Conservation (phyloP, 305 asterid species). For the Euphrasia arctica region DNA sequence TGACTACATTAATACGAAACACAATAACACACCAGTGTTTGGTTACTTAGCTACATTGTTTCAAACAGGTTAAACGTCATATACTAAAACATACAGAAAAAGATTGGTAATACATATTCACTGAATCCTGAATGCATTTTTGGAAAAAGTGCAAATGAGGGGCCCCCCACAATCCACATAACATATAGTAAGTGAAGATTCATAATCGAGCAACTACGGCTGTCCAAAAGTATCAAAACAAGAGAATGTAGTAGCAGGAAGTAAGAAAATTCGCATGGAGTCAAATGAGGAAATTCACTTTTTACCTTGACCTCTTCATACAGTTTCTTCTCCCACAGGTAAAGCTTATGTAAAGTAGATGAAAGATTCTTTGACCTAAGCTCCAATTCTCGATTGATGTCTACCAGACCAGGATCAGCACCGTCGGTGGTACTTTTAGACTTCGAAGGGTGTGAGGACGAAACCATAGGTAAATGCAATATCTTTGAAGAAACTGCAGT, state of each 20-base stretch:
- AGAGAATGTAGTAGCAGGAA: constrained; percentile 25
- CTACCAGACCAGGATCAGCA: constrained; percentile 45
- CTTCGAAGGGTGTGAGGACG: constrained; percentile 60
- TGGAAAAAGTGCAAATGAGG: constrained; percentile 29
- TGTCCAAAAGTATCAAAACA: constrained; percentile 1
- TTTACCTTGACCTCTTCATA: constrained; percentile 94
- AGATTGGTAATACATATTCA: background rate
- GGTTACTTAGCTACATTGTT: constrained; percentile 16
- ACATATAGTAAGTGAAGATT: constrained; percentile 22
- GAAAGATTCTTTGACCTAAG: constrained; percentile 72
- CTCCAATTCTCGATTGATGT: constrained; percentile 56
- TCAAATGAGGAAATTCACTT: constrained; percentile 15
- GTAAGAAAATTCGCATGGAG: constrained; percentile 6
- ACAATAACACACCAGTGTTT: constrained; percentile 5
- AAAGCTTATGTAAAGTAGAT: constrained; percentile 79
- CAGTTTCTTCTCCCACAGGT: constrained; percentile 96
- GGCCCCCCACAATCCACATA: constrained; percentile 35
- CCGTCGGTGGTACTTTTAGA: constrained; percentile 42
- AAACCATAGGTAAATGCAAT: constrained; percentile 51
- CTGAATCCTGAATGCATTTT: constrained; percentile 27
- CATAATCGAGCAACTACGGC: constrained; percentile 18
- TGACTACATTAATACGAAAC: constrained; percentile 2
- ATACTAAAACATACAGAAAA: background rate
- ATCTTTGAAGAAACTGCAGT: constrained; percentile 75
- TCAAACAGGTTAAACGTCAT: constrained; percentile 10